phyloP scores from a whole-genome alignment of 257 asterid species.

The Jacaranda copaia region DNA sequence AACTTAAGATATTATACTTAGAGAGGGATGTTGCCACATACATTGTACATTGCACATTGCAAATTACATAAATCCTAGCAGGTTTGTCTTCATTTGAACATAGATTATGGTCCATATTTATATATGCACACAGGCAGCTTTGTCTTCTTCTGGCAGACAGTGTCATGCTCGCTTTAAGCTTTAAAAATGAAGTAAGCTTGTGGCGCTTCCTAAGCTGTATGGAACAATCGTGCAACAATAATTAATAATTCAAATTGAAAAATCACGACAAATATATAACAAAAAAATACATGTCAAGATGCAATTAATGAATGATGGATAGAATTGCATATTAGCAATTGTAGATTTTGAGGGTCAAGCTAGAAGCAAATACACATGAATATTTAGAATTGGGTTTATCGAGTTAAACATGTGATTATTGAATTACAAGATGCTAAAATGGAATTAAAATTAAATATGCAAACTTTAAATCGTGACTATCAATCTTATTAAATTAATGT shows the following conservation, averaged over 20 bases:
- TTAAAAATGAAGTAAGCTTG: background rate
- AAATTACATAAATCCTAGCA: background rate
- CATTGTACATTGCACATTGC: slow-evolving; percentile 36
- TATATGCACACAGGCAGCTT: background rate
- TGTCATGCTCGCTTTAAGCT: background rate
- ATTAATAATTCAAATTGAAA: background rate
- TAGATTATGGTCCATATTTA: slow-evolving; percentile 9
- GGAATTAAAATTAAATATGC: too few relatives aligned
- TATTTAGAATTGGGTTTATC: too few relatives aligned
- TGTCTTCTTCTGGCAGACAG: slow-evolving; percentile 34
- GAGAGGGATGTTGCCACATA: slow-evolving; percentile 31
- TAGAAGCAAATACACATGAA: too few relatives aligned
- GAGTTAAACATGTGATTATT: too few relatives aligned
- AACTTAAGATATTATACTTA: background rate
- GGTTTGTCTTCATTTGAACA: slow-evolving; percentile 36
- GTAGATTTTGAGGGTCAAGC: too few relatives aligned
- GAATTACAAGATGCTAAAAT: too few relatives aligned
- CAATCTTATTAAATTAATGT: too few relatives aligned
- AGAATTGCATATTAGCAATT: too few relatives aligned
- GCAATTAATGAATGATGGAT: too few relatives aligned
- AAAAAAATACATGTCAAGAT: background rate
- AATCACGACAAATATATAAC: background rate
- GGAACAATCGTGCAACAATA: slow-evolving; percentile 26
- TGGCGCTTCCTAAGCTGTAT: slow-evolving; percentile 26
- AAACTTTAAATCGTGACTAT: too few relatives aligned